Conservation (phyloP, 164 flowering plant genomes). For the Umbilicus rupestris region DNA sequence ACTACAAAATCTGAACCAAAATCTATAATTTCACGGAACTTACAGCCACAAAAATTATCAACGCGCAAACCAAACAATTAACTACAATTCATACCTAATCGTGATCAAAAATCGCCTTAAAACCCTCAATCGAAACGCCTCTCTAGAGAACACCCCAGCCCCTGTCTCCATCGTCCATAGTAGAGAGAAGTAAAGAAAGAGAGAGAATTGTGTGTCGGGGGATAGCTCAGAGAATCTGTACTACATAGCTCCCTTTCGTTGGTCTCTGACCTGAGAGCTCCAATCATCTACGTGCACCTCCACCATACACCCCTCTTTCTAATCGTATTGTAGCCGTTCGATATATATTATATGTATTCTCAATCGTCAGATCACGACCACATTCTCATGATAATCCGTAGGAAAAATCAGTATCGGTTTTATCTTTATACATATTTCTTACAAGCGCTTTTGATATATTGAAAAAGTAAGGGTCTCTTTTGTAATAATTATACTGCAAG, state of each 20-base stretch:
- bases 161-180: background rate
- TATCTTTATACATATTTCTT: background rate
- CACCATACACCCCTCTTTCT: background rate
- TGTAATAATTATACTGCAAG: too few relatives aligned
- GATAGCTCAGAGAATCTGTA: conserved; percentile 3
- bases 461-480: too few relatives aligned
- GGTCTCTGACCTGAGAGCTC: conserved; percentile 5
- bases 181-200: background rate
- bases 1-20: background rate
- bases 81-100: background rate
- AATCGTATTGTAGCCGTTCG: background rate
- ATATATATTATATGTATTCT: background rate
- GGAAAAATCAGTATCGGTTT: background rate
- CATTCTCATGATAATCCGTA: background rate
- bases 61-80: background rate
- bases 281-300: background rate
- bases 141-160: background rate
- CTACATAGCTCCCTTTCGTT: background rate
- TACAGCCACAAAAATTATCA: too few relatives aligned
- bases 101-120: background rate
- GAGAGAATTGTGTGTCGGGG: background rate
- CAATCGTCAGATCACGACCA: background rate
- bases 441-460: too few relatives aligned
- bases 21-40: too few relatives aligned
- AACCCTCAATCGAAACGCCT: background rate